Percentiles rank a stretch among this genome's conserved stretches.
Evolutionary conservation across 1,284 basidiomycete genomes (phyloP).

Genomic region (Cryptococcus sp.): DNA sequence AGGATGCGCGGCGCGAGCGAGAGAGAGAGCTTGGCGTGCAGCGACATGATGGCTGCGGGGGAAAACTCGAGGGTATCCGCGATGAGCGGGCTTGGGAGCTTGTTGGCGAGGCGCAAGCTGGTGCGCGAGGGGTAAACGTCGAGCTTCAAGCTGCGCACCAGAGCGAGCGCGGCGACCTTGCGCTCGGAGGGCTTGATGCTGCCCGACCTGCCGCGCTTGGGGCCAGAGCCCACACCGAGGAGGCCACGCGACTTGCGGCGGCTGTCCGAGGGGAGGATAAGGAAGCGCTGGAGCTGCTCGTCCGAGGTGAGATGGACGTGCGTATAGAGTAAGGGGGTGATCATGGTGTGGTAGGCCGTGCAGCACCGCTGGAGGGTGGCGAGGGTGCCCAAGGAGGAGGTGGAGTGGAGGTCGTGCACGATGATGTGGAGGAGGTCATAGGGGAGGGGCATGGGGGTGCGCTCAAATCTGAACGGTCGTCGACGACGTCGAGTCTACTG

Average conservation of each 20-base stretch:
- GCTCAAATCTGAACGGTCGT: not conserved
- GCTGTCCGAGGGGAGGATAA: constrained; percentile 5
- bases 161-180: constrained; percentile 5
- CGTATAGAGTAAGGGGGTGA: constrained; percentile 16
- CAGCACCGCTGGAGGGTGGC: constrained; percentile 3
- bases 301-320: constrained; percentile 12
- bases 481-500: too few species aligned
- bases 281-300: constrained; percentile 15
- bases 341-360: constrained; percentile 8
- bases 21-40: constrained; percentile 5
- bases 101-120: constrained; percentile 8
- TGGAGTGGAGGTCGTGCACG: constrained; percentile 6
- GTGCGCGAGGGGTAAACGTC: constrained; percentile 16
- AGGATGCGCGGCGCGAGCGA: constrained; percentile 16
- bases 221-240: not conserved
- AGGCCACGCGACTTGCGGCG: not conserved
- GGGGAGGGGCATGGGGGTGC: constrained; percentile 5
- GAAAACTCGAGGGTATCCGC: constrained; percentile 6
- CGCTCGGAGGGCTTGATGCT: not conserved
- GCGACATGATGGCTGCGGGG: constrained; percentile 2
- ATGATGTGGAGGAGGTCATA: constrained; percentile 17
- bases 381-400: constrained; percentile 2
- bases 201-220: constrained; percentile 2
- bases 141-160: constrained; percentile 3
- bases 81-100: constrained; percentile 4